A percentile compares a stretch with the other conserved stretches of the same genome.
These are phyloP conservation scores for Echium plantagineum DNA, from an alignment of 257 asterid genomes.

Conservation along the genomic window DNA sequence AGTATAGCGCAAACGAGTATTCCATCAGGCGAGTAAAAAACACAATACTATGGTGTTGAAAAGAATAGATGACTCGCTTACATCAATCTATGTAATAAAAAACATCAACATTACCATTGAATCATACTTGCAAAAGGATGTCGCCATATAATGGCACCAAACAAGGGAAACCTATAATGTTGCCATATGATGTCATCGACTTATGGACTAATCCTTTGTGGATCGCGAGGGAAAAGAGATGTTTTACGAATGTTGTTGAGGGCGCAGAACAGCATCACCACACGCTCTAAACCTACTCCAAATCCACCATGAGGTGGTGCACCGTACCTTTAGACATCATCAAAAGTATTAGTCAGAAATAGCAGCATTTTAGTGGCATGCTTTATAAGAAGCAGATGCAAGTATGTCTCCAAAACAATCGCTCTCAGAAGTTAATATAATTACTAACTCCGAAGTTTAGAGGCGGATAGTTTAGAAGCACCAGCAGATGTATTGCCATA, in stretches of 20 bases:
- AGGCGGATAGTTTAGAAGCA: not conserved
- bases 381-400: not conserved
- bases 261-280: constrained; percentile 83
- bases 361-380: no score
- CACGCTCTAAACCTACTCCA: constrained; percentile 90
- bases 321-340: constrained; percentile 37
- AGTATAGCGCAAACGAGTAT: no score
- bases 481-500: not conserved
- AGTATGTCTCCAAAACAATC: not conserved
- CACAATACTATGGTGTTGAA: no score
- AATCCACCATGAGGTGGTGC: constrained; percentile 90
- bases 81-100: not conserved
- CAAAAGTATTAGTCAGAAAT: not conserved
- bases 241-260: constrained; percentile 78
- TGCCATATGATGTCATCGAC: not conserved
- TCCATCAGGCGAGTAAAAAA: no score
- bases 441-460: not conserved
- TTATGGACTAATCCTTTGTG: constrained; percentile 63
- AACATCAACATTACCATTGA: not conserved
- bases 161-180: no score
- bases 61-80: not conserved
- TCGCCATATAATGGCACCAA: no score
- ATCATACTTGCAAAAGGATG: no score
- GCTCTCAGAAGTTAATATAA: not conserved
- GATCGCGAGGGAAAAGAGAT: constrained; percentile 85